phyloP scores from a whole-genome alignment of 352 stramenopile species.

The Phytopythium litorale region DNA sequence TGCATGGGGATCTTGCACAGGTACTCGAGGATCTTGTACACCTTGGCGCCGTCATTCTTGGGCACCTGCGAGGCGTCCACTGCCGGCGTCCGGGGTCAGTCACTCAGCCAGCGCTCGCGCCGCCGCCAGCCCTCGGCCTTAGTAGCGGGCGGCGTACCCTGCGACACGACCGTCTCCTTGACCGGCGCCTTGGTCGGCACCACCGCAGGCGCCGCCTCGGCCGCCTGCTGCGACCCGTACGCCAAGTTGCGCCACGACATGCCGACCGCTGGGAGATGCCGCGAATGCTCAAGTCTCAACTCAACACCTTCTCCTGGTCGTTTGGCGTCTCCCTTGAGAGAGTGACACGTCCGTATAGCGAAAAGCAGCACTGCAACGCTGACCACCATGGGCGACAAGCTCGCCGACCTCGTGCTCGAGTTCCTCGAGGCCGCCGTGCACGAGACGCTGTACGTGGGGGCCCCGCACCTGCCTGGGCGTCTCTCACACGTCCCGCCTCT shows the following conservation, averaged over 20 bases:
- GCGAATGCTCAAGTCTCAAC: too few species aligned
- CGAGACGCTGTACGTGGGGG: conserved; percentile 60
- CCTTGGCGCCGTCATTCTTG: conserved; percentile 83
- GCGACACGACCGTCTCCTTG: conserved; percentile 54
- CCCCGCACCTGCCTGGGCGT: neutral
- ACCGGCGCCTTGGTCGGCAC: conserved; percentile 39
- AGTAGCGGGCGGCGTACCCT: conserved; percentile 31
- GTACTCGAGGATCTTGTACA: conserved; percentile 88
- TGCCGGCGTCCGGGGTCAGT: conserved; percentile 14
- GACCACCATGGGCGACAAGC: conserved; percentile 11
- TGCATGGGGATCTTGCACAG: conserved; percentile 80
- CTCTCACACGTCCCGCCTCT: neutral
- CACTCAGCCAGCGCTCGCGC: neutral
- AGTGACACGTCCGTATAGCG: neutral
- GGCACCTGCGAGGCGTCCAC: conserved; percentile 75
- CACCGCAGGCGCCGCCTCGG: conserved; percentile 62
- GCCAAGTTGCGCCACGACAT: conserved; percentile 80
- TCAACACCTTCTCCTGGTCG: neutral
- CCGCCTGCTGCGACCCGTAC: conserved; percentile 73
- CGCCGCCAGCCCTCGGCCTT: neutral
- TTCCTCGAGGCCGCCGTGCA: conserved; percentile 73
- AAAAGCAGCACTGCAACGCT: neutral
- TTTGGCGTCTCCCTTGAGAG: neutral
- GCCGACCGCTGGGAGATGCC: neutral
- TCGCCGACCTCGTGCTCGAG: conserved; percentile 65